Evolutionary conservation across 352 stramenopile species (phyloP), one percentile per base, ranked within the genome.

Genomic region (Globisporangium emineosum): DNA sequence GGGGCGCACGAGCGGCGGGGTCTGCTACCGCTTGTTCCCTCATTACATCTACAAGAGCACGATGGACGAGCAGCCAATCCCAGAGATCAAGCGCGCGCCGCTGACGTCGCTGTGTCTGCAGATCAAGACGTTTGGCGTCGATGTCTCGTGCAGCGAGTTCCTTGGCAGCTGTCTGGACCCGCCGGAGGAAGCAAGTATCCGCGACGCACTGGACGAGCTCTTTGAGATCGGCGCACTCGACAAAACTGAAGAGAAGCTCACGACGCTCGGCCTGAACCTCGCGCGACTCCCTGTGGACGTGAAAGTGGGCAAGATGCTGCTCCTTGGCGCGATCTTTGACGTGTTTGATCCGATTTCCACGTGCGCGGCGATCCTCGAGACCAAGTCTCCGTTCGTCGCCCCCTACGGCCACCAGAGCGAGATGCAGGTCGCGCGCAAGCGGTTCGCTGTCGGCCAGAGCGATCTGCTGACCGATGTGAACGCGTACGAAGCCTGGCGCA

Each of bases 61-160:
- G 13, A 88, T 98, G 76, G 65, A 83, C 21, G 84, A 83, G 21
- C 85, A 95, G 40, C 85, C 87, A 0, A 66, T 98, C 30, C 93
- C 97, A 1, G 97, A 99, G 77, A 99, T 99, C 77, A 73, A 94
- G 21, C 92, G 97, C n/a, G 92, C 97, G 9, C 89, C 94, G 35
- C 79, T 99, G 17, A 97, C 98, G 60, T 96, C 97, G 29, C 72
- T 99, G 19, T 96, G 97, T 60, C 80, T 99, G 30, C 94, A 98
- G 73, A 97, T 99, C 57, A 93, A 98, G 64, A 86, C 92, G 0
- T 93, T 93, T 55, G 80, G 81, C 21, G 70, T 77, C 23, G 81
- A 91, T 33, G 85, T 86, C 21, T 78, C 75, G 17, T 94, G 78
- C 57, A 62, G 71, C 5, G 76, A 86, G 45, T 98, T 99, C 65